These are phyloP conservation scores for Paraphysoderma sedebokerense DNA, from an alignment of 371 early-diverging fungal genomes.

Conservation along the genomic window DNA sequence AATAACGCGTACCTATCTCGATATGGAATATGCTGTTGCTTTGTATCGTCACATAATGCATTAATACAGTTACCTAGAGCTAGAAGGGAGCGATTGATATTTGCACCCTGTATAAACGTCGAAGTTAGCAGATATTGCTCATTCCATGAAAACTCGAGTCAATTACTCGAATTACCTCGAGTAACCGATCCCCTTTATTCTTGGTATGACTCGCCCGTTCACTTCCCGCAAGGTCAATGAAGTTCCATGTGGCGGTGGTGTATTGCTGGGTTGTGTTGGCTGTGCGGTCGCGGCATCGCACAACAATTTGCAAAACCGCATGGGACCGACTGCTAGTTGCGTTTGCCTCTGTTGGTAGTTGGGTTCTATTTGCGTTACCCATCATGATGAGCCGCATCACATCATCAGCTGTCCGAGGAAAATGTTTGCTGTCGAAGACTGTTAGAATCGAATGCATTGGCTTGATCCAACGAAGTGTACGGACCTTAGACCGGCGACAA, in stretches of 20 bases:
- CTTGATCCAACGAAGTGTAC: constrained; percentile 18
- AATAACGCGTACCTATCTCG: too few species aligned
- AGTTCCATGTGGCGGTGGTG: constrained; percentile 47
- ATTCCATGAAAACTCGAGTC: too few species aligned
- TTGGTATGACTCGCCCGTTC: constrained; percentile 54
- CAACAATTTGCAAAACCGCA: constrained; percentile 76
- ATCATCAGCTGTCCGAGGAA: constrained; percentile 26
- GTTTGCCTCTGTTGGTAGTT: constrained; percentile 60
- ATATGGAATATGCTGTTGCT: constrained; percentile 53
- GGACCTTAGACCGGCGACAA: constrained; percentile 35
- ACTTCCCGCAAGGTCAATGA: constrained; percentile 85
- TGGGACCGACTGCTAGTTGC: constrained; percentile 64
- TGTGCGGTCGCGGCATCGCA: constrained; percentile 32
- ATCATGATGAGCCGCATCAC: constrained; percentile 30
- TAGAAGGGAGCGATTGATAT: constrained; percentile 72
- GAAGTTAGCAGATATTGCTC: neutral
- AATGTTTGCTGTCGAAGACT: constrained; percentile 6
- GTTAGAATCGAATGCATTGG: constrained; percentile 2
- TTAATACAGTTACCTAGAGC: constrained; percentile 86
- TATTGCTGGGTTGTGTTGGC: constrained; percentile 21
- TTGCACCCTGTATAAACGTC: constrained; percentile 31
- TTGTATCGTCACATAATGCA: constrained; percentile 49
- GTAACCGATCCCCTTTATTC: constrained; percentile 44
- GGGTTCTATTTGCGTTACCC: constrained; percentile 49
- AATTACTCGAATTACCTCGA: too few species aligned